Conservation (phyloP, 2,329 filamentous ascomycete genomes). For the Gaeumannomyces tritici region DNA sequence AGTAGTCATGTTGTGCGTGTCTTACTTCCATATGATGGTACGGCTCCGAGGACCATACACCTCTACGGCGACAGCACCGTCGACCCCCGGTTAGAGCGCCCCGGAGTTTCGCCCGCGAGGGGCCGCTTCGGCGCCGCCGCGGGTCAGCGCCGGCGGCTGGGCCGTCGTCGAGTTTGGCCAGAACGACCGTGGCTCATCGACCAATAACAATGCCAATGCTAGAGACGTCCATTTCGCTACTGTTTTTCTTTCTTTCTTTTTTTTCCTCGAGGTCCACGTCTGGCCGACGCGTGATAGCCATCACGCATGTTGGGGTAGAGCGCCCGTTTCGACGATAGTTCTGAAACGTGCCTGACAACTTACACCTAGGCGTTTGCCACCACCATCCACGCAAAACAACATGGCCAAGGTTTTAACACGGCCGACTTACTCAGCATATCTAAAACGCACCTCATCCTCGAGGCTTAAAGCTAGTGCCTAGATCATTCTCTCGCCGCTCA, state of each 20-base stretch:
- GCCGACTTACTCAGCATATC: conserved; percentile 52
- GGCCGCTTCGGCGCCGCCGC: conserved; percentile 51
- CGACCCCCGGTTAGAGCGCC: conserved; percentile 47
- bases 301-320: not conserved
- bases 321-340: conserved; percentile 42
- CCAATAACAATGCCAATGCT: conserved; percentile 50
- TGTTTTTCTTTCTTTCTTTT: not conserved
- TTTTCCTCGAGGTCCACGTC: not conserved
- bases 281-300: too few species aligned
- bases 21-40: too few species aligned
- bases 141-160: conserved; percentile 45
- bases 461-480: conserved; percentile 48
- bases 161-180: conserved; percentile 63
- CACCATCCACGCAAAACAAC: too few species aligned
- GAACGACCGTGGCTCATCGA: conserved; percentile 54
- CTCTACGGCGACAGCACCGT: conserved; percentile 47
- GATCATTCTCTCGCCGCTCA: conserved; percentile 49
- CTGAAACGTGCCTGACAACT: conserved; percentile 33
- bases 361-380: not conserved
- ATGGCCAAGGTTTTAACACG: too few species aligned
- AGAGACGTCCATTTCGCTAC: not conserved
- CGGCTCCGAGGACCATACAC: conserved; percentile 26
- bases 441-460: conserved; percentile 44
- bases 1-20: too few species aligned
- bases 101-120: conserved; percentile 56